These are phyloP conservation scores for Saccharomycopsis javanensis DNA, from an alignment of 805 yeast species.

Conservation along the genomic window DNA sequence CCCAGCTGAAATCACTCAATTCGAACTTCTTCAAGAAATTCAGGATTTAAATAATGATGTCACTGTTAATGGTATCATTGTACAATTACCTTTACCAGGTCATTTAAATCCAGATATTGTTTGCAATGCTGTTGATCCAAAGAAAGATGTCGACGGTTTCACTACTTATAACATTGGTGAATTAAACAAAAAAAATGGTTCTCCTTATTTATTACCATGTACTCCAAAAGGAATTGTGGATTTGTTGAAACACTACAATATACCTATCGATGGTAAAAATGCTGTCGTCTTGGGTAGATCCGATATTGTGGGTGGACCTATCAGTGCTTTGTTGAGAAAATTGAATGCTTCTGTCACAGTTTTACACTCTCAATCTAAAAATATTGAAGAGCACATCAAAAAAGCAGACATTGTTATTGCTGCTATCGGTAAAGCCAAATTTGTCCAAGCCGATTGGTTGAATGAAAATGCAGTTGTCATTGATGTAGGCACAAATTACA, in stretches of 20 bases:
- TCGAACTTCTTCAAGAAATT: conserved; percentile 45
- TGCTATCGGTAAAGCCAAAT: conserved; percentile 65
- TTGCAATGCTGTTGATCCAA: conserved; percentile 54
- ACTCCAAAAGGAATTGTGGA: conserved; percentile 76
- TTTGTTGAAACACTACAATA: conserved; percentile 47
- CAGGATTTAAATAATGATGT: conserved; percentile 47
- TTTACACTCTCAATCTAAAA: conserved; percentile 58
- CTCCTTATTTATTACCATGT: conserved; percentile 67
- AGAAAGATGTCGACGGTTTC: conserved; percentile 79
- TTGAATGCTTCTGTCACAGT: conserved; percentile 69
- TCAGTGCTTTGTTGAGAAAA: conserved; percentile 58
- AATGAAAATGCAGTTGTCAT: conserved; percentile 52
- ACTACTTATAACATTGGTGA: conserved; percentile 73
- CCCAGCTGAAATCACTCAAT: conserved; percentile 47
- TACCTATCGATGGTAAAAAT: conserved; percentile 49
- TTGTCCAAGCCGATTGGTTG: conserved; percentile 68
- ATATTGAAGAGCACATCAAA: conserved; percentile 40
- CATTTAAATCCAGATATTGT: conserved; percentile 59
- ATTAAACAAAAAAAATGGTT: conserved; percentile 61
- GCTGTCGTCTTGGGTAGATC: conserved; percentile 85
- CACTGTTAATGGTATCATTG: conserved; percentile 59
- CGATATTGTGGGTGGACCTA: conserved; percentile 79
- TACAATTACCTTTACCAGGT: conserved; percentile 68
- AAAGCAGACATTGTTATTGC: conserved; percentile 70
- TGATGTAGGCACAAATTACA: conserved; percentile 77